Evolutionary conservation across 768 basidiomycete genomes (phyloP), one percentile per base, ranked within the genome.

Genomic region (Tylopilus rubrobrunneus): DNA sequence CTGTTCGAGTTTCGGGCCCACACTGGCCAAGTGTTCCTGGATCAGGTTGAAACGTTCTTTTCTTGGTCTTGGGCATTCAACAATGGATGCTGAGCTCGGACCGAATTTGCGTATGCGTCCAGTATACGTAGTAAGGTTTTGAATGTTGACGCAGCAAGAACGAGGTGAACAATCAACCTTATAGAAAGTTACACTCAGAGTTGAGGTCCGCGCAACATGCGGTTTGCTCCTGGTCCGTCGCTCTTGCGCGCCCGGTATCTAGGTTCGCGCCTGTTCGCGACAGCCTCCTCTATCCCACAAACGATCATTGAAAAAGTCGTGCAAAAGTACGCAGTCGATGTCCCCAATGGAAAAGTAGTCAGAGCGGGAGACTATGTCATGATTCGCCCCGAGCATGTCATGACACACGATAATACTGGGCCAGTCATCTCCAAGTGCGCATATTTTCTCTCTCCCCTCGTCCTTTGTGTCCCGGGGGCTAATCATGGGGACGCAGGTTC

Each of bases 331-430:
- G 86, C 97, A 0, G 91, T 98, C n/a, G 93, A 86, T 47, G 76
- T 94, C 1, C 85, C 92, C 3, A 72, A 78, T 49, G 88, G 87
- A 42, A 91, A 87, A 68, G 74, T 78, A 15, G 90, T 98, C 60
- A 85, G 83, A 62, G 91, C 94, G 36, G 97, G 96, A 14, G 97
- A 99, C 85, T 98, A 98, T 84, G 94, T 98, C 37, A 99, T 98
- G 95, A 97, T 99, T 73, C 84, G 85, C 40, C 97, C 97, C 23
- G 87, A 98, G 68, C 93, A 98, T 81, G 94, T 98, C 62, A 95
- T 95, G 92, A 95, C 92, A 10, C 93, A 95, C 60, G 97, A 99
- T 66, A 98, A 98, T 68, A 99, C 97, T 12, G 97, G 94, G 0
- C 96, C 97, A 7, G 95, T 99, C 58, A 96, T 99, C 56, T 86